Conservation (phyloP, 495 filamentous ascomycete species). For the Penicillium verhagenii region DNA sequence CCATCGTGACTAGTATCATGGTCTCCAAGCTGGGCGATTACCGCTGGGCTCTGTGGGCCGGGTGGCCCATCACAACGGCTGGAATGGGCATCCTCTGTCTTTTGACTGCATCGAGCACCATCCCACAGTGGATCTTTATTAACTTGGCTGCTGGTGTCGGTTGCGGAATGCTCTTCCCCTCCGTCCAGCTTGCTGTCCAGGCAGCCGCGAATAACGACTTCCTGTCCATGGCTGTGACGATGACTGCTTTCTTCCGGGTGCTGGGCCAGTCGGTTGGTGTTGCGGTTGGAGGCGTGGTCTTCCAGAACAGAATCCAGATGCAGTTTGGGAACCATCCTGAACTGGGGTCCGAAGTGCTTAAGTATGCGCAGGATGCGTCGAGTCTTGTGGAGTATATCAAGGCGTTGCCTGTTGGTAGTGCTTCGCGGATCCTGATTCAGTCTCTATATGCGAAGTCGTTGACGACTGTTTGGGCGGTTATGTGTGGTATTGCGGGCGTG, state of each 20-base stretch:
- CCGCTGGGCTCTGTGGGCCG: slow-evolving; percentile 54
- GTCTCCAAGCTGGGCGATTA: slow-evolving; percentile 49
- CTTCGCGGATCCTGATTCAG: slow-evolving; percentile 2
- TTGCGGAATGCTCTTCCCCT: slow-evolving; percentile 54
- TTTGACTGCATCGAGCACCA: slow-evolving; percentile 40
- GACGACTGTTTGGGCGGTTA: slow-evolving; percentile 11
- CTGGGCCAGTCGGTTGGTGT: slow-evolving; percentile 61
- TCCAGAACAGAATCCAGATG: slow-evolving; percentile 44
- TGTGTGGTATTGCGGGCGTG: slow-evolving; percentile 11
- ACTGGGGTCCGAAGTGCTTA: slow-evolving; percentile 1
- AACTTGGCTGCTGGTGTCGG: slow-evolving; percentile 47
- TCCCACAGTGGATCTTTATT: slow-evolving; percentile 47
- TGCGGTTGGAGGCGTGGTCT: slow-evolving; percentile 56
- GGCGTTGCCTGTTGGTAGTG: slow-evolving; percentile 11
- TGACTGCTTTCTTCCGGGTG: slow-evolving; percentile 58
- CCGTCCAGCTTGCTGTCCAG: slow-evolving; percentile 53
- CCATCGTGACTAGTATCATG: slow-evolving; percentile 35
- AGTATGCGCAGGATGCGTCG: slow-evolving; percentile 13
- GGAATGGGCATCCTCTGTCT: slow-evolving; percentile 48
- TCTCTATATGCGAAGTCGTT: slow-evolving; percentile 8
- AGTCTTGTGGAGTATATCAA: slow-evolving; percentile 33
- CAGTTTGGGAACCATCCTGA: slow-evolving; percentile 6
- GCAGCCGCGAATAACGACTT: slow-evolving; percentile 41
- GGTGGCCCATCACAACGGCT: slow-evolving; percentile 51
- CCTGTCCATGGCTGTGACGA: slow-evolving; percentile 51